These are phyloP conservation scores for Citrullus colocynthis DNA, from an alignment of 306 rosid species.

Conservation along the genomic window DNA sequence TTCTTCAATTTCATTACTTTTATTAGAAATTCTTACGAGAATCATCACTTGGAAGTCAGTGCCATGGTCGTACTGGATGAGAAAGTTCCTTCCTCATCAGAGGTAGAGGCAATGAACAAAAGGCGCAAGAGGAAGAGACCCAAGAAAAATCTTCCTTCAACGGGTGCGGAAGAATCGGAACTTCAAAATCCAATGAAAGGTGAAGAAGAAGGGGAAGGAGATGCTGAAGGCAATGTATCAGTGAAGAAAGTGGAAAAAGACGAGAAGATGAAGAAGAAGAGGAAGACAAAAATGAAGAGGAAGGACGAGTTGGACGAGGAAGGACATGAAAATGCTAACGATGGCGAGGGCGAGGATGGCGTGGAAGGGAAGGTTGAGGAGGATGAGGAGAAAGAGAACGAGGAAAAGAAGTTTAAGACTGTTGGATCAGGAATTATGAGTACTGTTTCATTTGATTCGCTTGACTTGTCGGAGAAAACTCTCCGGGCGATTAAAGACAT, in stretches of 20 bases:
- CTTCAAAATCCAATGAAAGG: neutral
- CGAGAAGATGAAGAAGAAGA: constrained; percentile 10
- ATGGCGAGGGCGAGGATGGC: neutral
- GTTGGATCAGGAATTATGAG: constrained; percentile 60
- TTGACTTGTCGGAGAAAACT: constrained; percentile 50
- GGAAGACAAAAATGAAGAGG: neutral
- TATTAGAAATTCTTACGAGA: neutral
- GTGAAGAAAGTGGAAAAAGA: constrained; percentile 6
- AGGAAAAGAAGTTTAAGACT: constrained; percentile 9
- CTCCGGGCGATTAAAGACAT: constrained; percentile 40
- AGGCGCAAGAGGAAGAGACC: constrained; percentile 49
- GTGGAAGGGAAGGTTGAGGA: neutral
- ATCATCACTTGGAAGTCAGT: neutral
- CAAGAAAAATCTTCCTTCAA: constrained; percentile 10
- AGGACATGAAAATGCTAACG: neutral
- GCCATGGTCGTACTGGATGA: constrained; percentile 28
- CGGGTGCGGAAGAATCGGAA: neutral
- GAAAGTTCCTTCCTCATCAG: neutral
- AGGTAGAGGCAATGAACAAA: constrained; percentile 22
- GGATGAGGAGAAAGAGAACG: constrained; percentile 7
- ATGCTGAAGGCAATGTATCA: neutral
- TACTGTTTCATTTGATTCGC: constrained; percentile 30
- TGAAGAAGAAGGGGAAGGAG: neutral
- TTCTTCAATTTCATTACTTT: neutral
- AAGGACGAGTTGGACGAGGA: neutral